A percentile compares a stretch with the other conserved stretches of the same genome.
These are phyloP conservation scores for Durusdinium trenchii DNA, from an alignment of 73 alveolate genomes.

Conservation along the genomic window DNA sequence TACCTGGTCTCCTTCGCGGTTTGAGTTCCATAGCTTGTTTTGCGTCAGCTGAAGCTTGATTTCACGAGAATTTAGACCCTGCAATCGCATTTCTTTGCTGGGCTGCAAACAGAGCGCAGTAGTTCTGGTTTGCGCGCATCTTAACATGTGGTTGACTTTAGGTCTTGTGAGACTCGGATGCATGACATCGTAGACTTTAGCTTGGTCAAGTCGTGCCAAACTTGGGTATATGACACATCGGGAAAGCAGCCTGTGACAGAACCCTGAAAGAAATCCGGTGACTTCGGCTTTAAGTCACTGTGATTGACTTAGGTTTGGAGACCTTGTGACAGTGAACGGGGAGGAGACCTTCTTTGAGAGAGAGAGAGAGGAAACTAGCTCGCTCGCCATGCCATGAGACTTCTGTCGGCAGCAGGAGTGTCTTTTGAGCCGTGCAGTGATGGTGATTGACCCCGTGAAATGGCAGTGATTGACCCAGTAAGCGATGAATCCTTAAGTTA, in stretches of 20 bases:
- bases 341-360: background rate
- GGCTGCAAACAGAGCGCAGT: too few relatives aligned
- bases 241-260: background rate
- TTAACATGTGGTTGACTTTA: too few relatives aligned
- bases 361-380: background rate
- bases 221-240: background rate
- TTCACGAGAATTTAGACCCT: too few relatives aligned
- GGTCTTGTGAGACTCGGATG: conserved; percentile 42
- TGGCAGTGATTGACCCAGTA: conserved; percentile 56
- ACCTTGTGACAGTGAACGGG: conserved; percentile 17
- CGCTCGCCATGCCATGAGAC: background rate
- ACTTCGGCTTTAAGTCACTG: background rate
- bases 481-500: too few relatives aligned
- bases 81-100: too few relatives aligned
- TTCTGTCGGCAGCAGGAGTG: conserved; percentile 34
- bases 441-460: conserved; percentile 74
- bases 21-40: too few relatives aligned
- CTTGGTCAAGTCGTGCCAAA: conserved; percentile 3
- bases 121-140: too few relatives aligned
- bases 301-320: background rate
- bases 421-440: conserved; percentile 44
- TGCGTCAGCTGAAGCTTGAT: too few relatives aligned
- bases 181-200: conserved; percentile 46
- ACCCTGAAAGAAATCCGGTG: too few relatives aligned
- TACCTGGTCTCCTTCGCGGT: too few relatives aligned